Evolutionary conservation across 2,329 filamentous ascomycete species (phyloP), one percentile per base, ranked within the genome.

Genomic region (Diplodia sapinea): DNA sequence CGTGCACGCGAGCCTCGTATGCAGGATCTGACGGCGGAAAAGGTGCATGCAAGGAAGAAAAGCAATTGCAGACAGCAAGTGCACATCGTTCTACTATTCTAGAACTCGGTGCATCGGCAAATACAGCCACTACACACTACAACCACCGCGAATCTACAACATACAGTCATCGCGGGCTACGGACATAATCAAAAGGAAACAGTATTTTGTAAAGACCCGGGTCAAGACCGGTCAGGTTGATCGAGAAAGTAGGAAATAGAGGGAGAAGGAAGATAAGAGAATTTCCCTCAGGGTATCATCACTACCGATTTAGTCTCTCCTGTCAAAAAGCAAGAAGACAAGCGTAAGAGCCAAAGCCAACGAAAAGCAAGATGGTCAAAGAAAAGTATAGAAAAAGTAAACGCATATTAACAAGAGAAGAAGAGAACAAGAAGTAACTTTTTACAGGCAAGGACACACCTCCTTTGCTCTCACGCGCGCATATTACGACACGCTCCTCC

Each of bases 261-360:
- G 9, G 29, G 31, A 40, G 40, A 57, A 40, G 20, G 12, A n/a
- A 59, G 52, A 31, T n/a, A 63, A 29, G 31, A 61, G 33, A 51
- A 38, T 36, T 63, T 63, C 31, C 59, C 59, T 63, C 59, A 63
- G 59, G 59, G 59, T 63, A 63, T 63, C 59, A 63, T 63, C 43
- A 63, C 47, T 63, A 63, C 59, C 43, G 49, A 47, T 51, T 49
- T 7, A 55, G 23, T 33, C 40, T n/a, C 15, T 33, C 43, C 47
- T 36, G 15, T 33, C 43, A 51, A 51, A 36, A 62, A 33, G 20
- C 31, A 23, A n/a, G 20, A 31, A 29, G 23, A 8, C 55, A 47
- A 59, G 31, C 33, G 12, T 54, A 29, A 38, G 11, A 38, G 43
- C 43, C 17, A 47, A 9, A 20, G 43, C 51, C 29, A 29, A 62